phyloP scores from a whole-genome alignment of 2,329 filamentous ascomycete genomes.

The Diaporthe australafricana region DNA sequence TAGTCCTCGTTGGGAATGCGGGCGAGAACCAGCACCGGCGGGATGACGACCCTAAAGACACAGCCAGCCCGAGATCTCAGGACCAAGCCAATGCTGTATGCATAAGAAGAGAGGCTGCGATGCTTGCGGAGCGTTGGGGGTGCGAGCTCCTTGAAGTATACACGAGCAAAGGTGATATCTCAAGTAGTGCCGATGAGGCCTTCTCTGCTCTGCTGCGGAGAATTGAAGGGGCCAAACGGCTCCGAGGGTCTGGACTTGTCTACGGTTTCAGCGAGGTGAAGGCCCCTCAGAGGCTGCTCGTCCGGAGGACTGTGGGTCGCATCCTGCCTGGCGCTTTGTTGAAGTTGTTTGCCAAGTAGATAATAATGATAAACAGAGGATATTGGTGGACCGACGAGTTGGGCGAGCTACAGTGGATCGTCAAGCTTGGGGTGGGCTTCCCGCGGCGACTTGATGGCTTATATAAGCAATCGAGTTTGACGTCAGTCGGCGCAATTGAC shows the following conservation, averaged over 20 bases:
- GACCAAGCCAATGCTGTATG: not conserved
- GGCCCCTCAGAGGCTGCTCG: not conserved
- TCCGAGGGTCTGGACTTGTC: not conserved
- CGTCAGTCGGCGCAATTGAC: not conserved
- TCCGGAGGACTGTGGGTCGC: not conserved
- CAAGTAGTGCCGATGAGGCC: not conserved
- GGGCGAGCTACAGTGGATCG: not conserved
- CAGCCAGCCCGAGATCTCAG: not conserved
- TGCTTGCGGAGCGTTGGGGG: not conserved
- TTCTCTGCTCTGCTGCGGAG: not conserved
- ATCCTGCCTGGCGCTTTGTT: not conserved
- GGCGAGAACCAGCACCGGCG: not conserved
- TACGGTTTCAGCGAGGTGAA: not conserved
- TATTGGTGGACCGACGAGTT: too few relatives aligned
- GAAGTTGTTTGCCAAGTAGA: not conserved
- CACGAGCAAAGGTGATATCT: not conserved
- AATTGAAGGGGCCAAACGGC: not conserved
- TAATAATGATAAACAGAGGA: too few relatives aligned
- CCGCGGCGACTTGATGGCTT: not conserved
- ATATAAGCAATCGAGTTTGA: constrained; percentile 5
- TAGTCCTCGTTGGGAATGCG: not conserved
- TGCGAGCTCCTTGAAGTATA: not conserved
- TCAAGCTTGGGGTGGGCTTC: not conserved
- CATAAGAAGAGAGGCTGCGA: not conserved
- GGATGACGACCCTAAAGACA: not conserved